Percentiles rank a stretch among this genome's conserved stretches.
Evolutionary conservation across 2,329 filamentous ascomycete genomes (phyloP).

Genomic region (Gnomoniopsis smithogilvyi): DNA sequence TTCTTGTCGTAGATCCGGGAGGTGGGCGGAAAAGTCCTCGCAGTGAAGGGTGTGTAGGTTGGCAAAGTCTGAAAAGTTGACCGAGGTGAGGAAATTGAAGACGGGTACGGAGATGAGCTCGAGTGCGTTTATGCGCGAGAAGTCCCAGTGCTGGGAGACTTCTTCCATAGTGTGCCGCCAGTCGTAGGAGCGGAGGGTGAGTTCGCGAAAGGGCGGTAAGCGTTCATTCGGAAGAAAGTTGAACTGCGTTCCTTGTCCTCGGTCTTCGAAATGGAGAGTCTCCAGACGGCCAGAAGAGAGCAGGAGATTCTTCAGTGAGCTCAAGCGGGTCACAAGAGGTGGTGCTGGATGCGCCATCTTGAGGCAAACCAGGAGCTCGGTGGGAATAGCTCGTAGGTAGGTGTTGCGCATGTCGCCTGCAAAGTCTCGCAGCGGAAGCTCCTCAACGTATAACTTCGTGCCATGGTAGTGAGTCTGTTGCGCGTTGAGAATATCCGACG

Average conservation of each 20-base stretch:
- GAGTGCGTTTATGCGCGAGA: slow-evolving; percentile 39
- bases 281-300: slow-evolving; percentile 32
- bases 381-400: slow-evolving; percentile 37
- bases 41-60: slow-evolving; percentile 35
- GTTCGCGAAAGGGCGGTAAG: slow-evolving; percentile 38
- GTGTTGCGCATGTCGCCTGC: slow-evolving; percentile 30
- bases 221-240: slow-evolving; percentile 35
- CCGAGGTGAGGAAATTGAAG: slow-evolving; percentile 40
- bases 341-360: slow-evolving; percentile 37
- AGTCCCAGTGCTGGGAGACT: slow-evolving; percentile 42
- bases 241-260: slow-evolving; percentile 44
- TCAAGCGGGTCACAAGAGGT: slow-evolving; percentile 37
- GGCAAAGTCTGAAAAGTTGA: slow-evolving; percentile 34
- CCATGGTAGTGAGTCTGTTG: slow-evolving; percentile 26
- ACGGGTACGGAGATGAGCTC: slow-evolving; percentile 41
- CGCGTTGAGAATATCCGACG: slow-evolving; percentile 35
- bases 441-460: slow-evolving; percentile 37
- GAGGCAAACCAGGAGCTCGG: slow-evolving; percentile 36
- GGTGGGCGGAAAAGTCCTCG: slow-evolving; percentile 44
- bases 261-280: slow-evolving; percentile 40
- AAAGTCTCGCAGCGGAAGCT: slow-evolving; percentile 37
- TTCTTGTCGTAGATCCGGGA: slow-evolving; percentile 32
- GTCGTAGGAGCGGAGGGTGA: slow-evolving; percentile 45
- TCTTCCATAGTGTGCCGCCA: slow-evolving; percentile 40
- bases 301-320: slow-evolving; percentile 41